Percentiles rank a stretch among this genome's conserved stretches.
Conservation (phyloP, 2,329 filamentous ascomycete species). For the Fusarium nematophilum region DNA sequence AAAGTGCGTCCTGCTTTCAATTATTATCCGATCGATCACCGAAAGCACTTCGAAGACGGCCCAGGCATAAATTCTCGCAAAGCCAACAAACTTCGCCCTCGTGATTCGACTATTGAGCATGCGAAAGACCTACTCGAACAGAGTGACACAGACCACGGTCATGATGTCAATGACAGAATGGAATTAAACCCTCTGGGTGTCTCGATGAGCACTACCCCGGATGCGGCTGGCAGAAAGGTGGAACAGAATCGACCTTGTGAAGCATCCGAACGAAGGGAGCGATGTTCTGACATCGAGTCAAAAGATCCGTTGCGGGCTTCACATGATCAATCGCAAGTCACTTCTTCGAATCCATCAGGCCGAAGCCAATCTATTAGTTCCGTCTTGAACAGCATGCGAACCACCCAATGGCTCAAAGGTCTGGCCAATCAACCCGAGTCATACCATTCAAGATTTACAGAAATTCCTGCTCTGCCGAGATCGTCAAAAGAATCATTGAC, state of each 20-base stretch:
- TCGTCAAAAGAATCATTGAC: slow-evolving; percentile 12
- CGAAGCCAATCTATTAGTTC: slow-evolving; percentile 44
- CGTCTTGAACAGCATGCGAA: slow-evolving; percentile 48
- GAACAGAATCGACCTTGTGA: not conserved
- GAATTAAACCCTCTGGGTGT: not conserved
- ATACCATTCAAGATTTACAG: slow-evolving; percentile 45
- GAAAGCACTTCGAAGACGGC: not conserved
- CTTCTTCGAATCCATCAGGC: slow-evolving; percentile 16
- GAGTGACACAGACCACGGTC: not conserved
- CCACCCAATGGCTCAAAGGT: slow-evolving; percentile 49
- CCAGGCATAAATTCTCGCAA: not conserved
- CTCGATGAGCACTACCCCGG: not conserved
- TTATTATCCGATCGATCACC: slow-evolving; percentile 20
- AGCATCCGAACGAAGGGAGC: not conserved
- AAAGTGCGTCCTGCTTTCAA: slow-evolving; percentile 44
- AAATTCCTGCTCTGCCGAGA: slow-evolving; percentile 34
- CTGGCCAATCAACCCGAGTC: slow-evolving; percentile 44
- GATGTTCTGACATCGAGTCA: slow-evolving; percentile 5
- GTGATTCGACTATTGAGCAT: slow-evolving; percentile 12
- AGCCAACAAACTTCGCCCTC: slow-evolving; percentile 33
- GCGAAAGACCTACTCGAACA: not conserved
- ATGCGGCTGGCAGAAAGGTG: not conserved
- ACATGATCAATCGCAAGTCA: not conserved
- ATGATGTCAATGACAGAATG: not conserved
- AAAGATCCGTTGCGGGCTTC: slow-evolving; percentile 11